Base-by-base conservation (phyloP, 2,329 filamentous ascomycete genomes). In the Cladobotryum protrusum region DNA sequence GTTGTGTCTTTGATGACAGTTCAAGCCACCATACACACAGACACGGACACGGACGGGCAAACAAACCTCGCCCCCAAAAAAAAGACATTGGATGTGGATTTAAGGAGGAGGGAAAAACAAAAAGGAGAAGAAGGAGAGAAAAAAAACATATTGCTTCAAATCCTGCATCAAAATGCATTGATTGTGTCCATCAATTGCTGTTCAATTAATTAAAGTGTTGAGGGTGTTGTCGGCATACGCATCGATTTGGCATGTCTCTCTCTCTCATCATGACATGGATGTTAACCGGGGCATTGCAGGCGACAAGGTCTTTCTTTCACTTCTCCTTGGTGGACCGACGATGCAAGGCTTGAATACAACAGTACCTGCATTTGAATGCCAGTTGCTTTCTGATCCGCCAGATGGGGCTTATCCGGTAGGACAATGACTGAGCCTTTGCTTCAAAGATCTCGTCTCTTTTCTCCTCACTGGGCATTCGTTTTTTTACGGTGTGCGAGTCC, bases 341-440 rank as follows among this genome's bases (percentile, higher is more conserved):
- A 42, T 41, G 43, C 35, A 40, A 50, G 39, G 44, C 33, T 24
- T 33, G 33, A 43, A 29, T 42, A 18, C 39, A 33, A 44, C 49
- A 43, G 41, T 47, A 47, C 44, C 49, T 50, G 49, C 39, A 50
- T 50, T 32, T 14, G 29, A 24, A 47, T 17, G 40, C 47, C 41
- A 33, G 20, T 35, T 49, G 39, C 44, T 9, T 29, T 29, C 29
- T 33, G 49, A 43, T 32, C 39, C 44, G 20, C 15, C 17, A 19
- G 34, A 29, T 29, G 24, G 24, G 35, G 41, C 15, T 13, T 13
- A n/a, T 40, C 33, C 14, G 41, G 42, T 45, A 20, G 42, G 17
- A 15, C 39, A 39, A 43, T 20, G 37, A 44, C 37, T 43, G 15
- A n/a, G 34, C 17, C 19, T 32, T 9, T 42, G 4, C 20, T 18